Evolutionary conservation across 2,329 filamentous ascomycete genomes (phyloP), one percentile per base, ranked within the genome.

Genomic region (Periconia sp.): DNA sequence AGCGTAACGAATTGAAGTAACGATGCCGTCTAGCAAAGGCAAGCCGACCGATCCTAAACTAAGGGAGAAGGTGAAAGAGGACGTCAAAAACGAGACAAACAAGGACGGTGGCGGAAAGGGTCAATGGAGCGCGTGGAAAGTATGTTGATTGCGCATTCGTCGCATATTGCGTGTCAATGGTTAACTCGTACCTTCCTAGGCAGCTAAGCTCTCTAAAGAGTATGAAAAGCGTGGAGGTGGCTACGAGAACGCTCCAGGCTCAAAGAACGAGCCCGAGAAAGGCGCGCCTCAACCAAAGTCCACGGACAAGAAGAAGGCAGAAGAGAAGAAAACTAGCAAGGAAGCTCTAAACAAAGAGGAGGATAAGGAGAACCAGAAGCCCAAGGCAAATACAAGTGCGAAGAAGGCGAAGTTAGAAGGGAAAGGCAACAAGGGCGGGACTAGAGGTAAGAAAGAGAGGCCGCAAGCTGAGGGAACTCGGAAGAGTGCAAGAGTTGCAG

Each of bases 121-220:
- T 4, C 65, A 75, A 52, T 73, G 72, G 73, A 71, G 70, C 36
- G 73, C 73, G 30, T 77, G 74, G 74, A 77, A 76, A 66, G 73
- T 70, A 29, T 11, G 57, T 46, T 17, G 17, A 35, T 11, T 17
- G 3, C 13, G n/a, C 12, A n/a, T n/a, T n/a, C n/a, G n/a, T n/a
- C n/a, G n/a, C n/a, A n/a, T n/a, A n/a, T n/a, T n/a, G n/a, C n/a
- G n/a, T n/a, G n/a, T n/a, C n/a, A n/a, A n/a, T n/a, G n/a, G n/a
- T n/a, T n/a, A n/a, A n/a, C n/a, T n/a, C 23, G 5, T 25, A 12
- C 10, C 3, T 12, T 8, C 16, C 5, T 22, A 74, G 71, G 71
- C 70, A 5, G 50, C 60, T n/a, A 70, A 74, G 45, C 59, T 74
- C n/a, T 65, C 62, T 29, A 71, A 74, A 47, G 69, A 74, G 52